These are phyloP conservation scores for Candolleomyces eurysporus DNA, from an alignment of 768 basidiomycete genomes.

Conservation along the genomic window DNA sequence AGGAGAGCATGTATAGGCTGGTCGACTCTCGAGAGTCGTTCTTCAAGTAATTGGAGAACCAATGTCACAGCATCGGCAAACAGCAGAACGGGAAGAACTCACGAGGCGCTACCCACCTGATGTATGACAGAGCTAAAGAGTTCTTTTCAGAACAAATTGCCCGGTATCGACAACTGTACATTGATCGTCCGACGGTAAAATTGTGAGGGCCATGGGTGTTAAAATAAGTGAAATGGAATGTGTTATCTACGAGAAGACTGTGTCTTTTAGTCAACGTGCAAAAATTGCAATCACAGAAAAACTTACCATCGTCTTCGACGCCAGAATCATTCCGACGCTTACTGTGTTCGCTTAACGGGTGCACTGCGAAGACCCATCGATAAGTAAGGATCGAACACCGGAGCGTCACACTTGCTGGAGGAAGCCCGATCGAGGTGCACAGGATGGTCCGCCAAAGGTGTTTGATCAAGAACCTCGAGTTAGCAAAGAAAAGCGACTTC, in stretches of 20 bases:
- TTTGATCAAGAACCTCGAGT: slow-evolving; percentile 20
- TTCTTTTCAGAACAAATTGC: slow-evolving; percentile 74
- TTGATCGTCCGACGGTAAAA: slow-evolving; percentile 75
- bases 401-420: slow-evolving; percentile 49
- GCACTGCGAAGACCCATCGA: slow-evolving; percentile 46
- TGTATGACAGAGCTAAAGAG: too few relatives aligned
- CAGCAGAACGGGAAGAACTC: too few relatives aligned
- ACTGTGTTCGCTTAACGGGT: slow-evolving; percentile 86
- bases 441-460: slow-evolving; percentile 75
- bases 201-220: slow-evolving; percentile 84
- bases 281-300: too few relatives aligned
- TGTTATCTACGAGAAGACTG: slow-evolving; percentile 57
- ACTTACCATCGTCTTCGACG: slow-evolving; percentile 68
- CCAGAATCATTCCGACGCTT: slow-evolving; percentile 79
- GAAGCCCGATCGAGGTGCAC: slow-evolving; percentile 83
- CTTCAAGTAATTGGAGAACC: too few relatives aligned
- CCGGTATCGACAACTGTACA: slow-evolving; percentile 82
- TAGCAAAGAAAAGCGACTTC: not conserved
- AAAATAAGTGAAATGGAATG: slow-evolving; percentile 90
- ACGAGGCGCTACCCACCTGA: too few relatives aligned
- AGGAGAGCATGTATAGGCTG: too few relatives aligned
- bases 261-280: not conserved
- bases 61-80: too few relatives aligned
- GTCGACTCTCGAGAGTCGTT: too few relatives aligned
- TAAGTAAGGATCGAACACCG: slow-evolving; percentile 2